phyloP scores from a whole-genome alignment of 768 basidiomycete genomes.

The Agaricus blazei region DNA sequence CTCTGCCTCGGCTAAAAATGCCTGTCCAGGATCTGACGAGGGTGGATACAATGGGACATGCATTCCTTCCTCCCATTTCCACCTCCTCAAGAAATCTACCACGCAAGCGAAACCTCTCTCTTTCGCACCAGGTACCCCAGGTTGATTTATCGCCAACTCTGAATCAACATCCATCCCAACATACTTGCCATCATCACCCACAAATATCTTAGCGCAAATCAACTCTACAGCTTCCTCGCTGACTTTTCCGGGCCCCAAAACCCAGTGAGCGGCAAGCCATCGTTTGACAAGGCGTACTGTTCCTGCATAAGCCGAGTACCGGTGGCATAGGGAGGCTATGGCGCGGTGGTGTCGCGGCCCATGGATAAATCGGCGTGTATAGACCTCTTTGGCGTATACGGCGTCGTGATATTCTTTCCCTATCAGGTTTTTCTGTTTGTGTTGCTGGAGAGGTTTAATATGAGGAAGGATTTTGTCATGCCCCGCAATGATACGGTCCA shows the following conservation, averaged over 20 bases:
- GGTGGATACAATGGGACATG: conserved; percentile 67
- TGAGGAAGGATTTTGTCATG: conserved; percentile 34
- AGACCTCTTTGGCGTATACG: conserved; percentile 49
- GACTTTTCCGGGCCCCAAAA: conserved; percentile 62
- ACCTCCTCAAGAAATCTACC: conserved; percentile 68
- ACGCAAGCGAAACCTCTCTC: conserved; percentile 76
- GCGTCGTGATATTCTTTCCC: conserved; percentile 52
- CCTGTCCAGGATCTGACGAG: not conserved
- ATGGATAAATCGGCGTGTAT: conserved; percentile 71
- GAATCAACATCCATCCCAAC: conserved; percentile 25
- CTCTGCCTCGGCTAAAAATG: conserved; percentile 20
- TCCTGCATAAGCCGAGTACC: conserved; percentile 71
- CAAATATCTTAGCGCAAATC: conserved; percentile 74
- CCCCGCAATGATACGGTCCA: conserved; percentile 62
- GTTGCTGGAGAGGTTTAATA: conserved; percentile 24
- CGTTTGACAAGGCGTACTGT: conserved; percentile 88
- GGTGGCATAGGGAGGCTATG: conserved; percentile 74
- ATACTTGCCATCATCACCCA: conserved; percentile 39
- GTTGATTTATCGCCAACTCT: conserved; percentile 25
- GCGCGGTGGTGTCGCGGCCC: conserved; percentile 83
- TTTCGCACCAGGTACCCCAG: conserved; percentile 63
- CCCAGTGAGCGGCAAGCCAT: conserved; percentile 90
- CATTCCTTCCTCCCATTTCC: conserved; percentile 78
- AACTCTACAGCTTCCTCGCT: conserved; percentile 80
- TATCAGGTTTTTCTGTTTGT: conserved; percentile 32